phyloP scores from a whole-genome alignment of 768 basidiomycete genomes.

The Leccinum variicolor region DNA sequence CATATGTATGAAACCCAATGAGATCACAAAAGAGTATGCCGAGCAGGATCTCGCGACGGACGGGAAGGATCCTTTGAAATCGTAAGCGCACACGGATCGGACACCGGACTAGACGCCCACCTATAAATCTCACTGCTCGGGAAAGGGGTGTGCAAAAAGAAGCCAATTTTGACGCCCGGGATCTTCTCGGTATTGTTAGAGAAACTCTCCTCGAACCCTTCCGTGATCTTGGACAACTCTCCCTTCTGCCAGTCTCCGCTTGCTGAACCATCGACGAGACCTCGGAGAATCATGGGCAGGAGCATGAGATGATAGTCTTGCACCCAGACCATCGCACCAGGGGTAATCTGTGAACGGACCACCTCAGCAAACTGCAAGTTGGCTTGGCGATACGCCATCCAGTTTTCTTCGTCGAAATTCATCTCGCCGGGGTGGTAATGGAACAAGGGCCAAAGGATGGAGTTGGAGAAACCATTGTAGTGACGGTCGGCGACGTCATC shows the following conservation, averaged over 20 bases:
- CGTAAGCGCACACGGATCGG: slow-evolving; percentile 8
- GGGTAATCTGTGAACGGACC: slow-evolving; percentile 71
- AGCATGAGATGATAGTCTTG: slow-evolving; percentile 99
- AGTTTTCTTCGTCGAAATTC: slow-evolving; percentile 99
- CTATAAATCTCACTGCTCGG: slow-evolving; percentile 97
- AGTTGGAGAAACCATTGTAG: slow-evolving; percentile 99
- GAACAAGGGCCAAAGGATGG: slow-evolving; percentile 98
- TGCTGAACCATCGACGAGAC: slow-evolving; percentile 72
- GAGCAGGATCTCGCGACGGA: slow-evolving; percentile 95
- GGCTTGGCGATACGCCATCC: slow-evolving; percentile 96
- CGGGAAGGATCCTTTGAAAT: slow-evolving; percentile 79
- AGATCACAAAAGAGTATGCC: slow-evolving; percentile 95
- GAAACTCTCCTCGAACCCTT: slow-evolving; percentile 57
- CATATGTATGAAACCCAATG: slow-evolving; percentile 99
- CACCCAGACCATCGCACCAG: slow-evolving; percentile 97
- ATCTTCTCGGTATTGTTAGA: slow-evolving; percentile 38
- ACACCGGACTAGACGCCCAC: slow-evolving; percentile 42
- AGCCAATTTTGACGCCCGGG: slow-evolving; percentile 89
- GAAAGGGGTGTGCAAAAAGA: slow-evolving; percentile 98
- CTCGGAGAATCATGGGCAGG: slow-evolving; percentile 91
- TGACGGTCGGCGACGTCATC: slow-evolving; percentile 98
- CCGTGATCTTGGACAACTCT: slow-evolving; percentile 67
- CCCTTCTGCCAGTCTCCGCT: slow-evolving; percentile 53
- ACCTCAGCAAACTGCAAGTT: slow-evolving; percentile 93
- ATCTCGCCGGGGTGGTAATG: slow-evolving; percentile 99